Evolutionary conservation across 2,329 filamentous ascomycete genomes (phyloP).

Genomic region (Kalmusia sp.): DNA sequence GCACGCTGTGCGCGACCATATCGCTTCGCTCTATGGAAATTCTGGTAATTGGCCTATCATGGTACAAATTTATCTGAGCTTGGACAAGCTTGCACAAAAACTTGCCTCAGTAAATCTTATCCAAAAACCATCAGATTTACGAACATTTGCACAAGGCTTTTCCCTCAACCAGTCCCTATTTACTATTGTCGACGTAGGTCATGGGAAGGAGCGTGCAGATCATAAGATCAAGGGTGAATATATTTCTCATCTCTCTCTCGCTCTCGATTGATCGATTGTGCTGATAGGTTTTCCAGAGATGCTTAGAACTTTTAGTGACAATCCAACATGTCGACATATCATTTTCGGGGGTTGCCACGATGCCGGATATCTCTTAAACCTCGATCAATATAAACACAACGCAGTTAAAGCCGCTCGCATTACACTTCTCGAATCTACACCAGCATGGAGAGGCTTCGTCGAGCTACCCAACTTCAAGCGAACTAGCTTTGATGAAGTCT

Average conservation of each 20-base stretch:
- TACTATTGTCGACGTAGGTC: constrained; percentile 57
- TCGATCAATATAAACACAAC: constrained; percentile 55
- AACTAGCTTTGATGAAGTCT: constrained; percentile 50
- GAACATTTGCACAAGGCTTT: constrained; percentile 53
- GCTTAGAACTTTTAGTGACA: constrained; percentile 54
- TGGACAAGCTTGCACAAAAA: constrained; percentile 54
- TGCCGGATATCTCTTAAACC: constrained; percentile 53
- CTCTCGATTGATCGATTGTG: background rate
- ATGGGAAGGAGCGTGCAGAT: constrained; percentile 56
- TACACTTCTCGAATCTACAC: constrained; percentile 54
- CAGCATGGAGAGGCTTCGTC: constrained; percentile 50
- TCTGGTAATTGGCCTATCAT: constrained; percentile 53
- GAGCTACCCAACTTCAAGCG: constrained; percentile 49
- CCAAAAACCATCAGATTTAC: constrained; percentile 47
- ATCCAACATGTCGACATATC: constrained; percentile 55
- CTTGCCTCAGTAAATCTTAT: constrained; percentile 51
- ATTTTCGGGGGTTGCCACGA: constrained; percentile 58
- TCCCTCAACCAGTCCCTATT: constrained; percentile 54
- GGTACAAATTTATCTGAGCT: constrained; percentile 56
- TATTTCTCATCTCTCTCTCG: background rate
- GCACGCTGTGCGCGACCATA: constrained; percentile 50
- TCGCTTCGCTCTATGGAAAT: constrained; percentile 50
- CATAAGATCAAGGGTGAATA: constrained; percentile 53
- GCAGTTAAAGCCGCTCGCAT: constrained; percentile 45
- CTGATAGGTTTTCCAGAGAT: constrained; percentile 45